Evolutionary conservation across 2,329 filamentous ascomycete species (phyloP), one percentile per base, ranked within the genome.

Genomic region (Diaporthe ampelina): DNA sequence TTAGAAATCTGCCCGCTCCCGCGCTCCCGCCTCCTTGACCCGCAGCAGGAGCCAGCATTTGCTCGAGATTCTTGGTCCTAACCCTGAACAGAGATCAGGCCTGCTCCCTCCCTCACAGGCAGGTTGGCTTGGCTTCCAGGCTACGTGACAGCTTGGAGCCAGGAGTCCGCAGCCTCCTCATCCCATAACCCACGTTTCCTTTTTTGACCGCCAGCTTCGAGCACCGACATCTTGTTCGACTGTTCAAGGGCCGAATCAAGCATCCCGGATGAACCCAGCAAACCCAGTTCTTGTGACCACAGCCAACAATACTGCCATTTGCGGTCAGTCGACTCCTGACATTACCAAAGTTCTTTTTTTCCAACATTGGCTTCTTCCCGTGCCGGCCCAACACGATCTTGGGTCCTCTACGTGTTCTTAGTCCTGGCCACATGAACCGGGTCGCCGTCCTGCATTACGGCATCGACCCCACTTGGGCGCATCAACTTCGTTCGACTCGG

Each of bases 401-500:
- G 70, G 37, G 52, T 19, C 29, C 21, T 61, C 69, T 57, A 61
- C 69, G 29, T 71, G 48, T 61, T 71, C 69, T 54, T 40, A n/a
- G 32, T 68, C 32, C 63, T 54, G 63, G 63, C 61, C 63, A 67
- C 32, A 37, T 7, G 63, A 61, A 72, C 57, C 45, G 50, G 50
- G 57, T 37, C 57, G 70, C 45, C 57, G 58, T 45, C n/a, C 57
- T 72, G 57, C 69, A 72, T 73, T 70, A 75, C 70, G 68, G 70
- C 73, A 71, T 73, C 67, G 67, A 68, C 74, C 52, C 74, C 74
- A 75, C 74, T 69, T 69, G 54, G 58, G 63, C 74, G 72, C 74
- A 69, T 73, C 69, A 75, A 68, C 48, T 59, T 69, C 45, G 71
- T 72, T 68, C 48, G 48, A 68, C 65, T 54, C 52, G 67, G 63